Evolutionary conservation across 768 basidiomycete species (phyloP).

Genomic region (Suillus subaureus): DNA sequence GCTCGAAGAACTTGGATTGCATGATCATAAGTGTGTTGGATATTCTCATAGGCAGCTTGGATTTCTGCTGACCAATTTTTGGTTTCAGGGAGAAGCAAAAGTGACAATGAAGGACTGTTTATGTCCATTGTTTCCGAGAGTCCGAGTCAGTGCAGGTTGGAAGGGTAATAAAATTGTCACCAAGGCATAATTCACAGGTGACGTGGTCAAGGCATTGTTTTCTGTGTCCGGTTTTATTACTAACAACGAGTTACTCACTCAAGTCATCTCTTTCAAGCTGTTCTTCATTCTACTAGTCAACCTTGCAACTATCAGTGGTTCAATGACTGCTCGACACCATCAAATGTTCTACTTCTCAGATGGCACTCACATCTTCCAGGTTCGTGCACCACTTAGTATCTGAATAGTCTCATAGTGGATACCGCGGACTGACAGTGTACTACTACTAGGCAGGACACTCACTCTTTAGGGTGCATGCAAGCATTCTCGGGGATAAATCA

Average conservation of each 20-base stretch:
- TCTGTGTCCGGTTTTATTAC: slow-evolving; percentile 3
- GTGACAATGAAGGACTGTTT: background rate
- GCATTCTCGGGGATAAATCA: no score
- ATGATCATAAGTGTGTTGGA: slow-evolving; percentile 13
- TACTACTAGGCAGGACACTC: no score
- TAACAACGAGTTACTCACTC: slow-evolving; percentile 3
- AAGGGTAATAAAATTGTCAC: no score
- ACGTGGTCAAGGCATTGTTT: background rate
- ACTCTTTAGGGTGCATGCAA: no score
- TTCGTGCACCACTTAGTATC: no score
- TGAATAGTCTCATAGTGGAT: no score
- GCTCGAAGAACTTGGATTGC: slow-evolving; percentile 9
- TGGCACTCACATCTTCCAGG: background rate
- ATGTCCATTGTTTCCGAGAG: background rate
- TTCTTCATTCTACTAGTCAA: no score
- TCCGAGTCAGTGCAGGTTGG: no score
- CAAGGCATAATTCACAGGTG: background rate
- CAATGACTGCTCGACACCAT: background rate
- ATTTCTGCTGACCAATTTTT: slow-evolving; percentile 15
- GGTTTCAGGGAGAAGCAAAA: slow-evolving; percentile 16
- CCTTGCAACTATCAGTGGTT: background rate
- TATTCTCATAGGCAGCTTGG: slow-evolving; percentile 12
- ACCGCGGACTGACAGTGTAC: no score
- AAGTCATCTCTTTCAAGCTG: background rate
- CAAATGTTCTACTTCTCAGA: slow-evolving; percentile 13